Percentiles rank a stretch among this genome's conserved stretches.
phyloP scores from a whole-genome alignment of 192 early-diverging fungal genomes.

The Coemansia sp. region DNA sequence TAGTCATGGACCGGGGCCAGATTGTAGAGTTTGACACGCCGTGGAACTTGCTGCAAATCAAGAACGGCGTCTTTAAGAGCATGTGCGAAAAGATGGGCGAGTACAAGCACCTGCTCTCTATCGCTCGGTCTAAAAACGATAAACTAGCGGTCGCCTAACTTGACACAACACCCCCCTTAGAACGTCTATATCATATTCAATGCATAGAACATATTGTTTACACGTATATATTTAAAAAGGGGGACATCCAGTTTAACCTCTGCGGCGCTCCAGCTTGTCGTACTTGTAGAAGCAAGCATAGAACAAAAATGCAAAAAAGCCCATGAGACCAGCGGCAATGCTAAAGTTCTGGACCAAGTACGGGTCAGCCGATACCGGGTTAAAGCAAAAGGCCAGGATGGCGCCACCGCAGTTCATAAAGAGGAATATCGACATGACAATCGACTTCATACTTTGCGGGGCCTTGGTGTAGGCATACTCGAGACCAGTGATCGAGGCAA shows the following conservation, averaged over 20 bases:
- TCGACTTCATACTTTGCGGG: slow-evolving; percentile 64
- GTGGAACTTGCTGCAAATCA: slow-evolving; percentile 55
- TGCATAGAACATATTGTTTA: neutral
- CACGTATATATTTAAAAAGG: neutral
- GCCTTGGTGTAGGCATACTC: slow-evolving; percentile 71
- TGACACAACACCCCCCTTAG: too few relatives aligned
- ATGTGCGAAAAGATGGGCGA: slow-evolving; percentile 85
- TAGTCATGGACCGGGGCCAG: slow-evolving; percentile 71
- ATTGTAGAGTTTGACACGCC: slow-evolving; percentile 71
- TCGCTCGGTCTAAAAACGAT: neutral
- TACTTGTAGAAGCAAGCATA: slow-evolving; percentile 31
- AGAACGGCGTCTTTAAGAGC: slow-evolving; percentile 52
- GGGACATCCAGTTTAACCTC: neutral
- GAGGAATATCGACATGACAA: slow-evolving; percentile 71
- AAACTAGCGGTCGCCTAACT: neutral
- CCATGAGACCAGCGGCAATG: slow-evolving; percentile 22
- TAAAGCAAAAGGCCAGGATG: slow-evolving; percentile 59
- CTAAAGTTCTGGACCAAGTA: slow-evolving; percentile 42
- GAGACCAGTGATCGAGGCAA: slow-evolving; percentile 67
- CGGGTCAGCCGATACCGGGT: slow-evolving; percentile 60
- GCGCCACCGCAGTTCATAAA: slow-evolving; percentile 58
- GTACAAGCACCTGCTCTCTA: slow-evolving; percentile 60
- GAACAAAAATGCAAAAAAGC: slow-evolving; percentile 19
- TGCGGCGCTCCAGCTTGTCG: slow-evolving; percentile 9
- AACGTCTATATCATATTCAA: too few relatives aligned